Conservation (phyloP, 139 green algal genomes). For the Haematococcus lacustris region DNA sequence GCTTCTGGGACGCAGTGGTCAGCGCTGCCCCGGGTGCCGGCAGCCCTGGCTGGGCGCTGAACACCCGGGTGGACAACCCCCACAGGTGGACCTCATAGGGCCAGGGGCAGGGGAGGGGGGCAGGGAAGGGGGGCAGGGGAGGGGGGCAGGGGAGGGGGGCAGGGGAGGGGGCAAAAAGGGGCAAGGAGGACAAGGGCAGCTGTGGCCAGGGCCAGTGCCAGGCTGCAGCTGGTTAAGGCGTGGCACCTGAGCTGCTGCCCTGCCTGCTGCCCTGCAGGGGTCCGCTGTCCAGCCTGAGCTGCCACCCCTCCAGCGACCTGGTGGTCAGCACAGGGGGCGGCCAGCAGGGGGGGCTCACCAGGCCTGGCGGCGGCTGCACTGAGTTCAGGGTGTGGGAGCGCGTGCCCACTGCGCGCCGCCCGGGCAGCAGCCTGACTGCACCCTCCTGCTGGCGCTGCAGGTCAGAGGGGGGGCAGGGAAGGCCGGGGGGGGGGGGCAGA, state of each 20-base stretch:
- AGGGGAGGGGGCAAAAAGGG: no score
- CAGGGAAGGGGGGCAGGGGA: no score
- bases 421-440: not conserved
- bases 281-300: conserved; percentile 30
- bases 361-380: not conserved
- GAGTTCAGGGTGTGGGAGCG: conserved; percentile 49
- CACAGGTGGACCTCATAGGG: conserved; percentile 21
- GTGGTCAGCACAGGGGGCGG: conserved; percentile 32
- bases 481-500: not conserved
- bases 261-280: conserved; percentile 4
- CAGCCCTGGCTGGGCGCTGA: conserved; percentile 32
- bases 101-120: not conserved
- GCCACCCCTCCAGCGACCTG: conserved; percentile 40
- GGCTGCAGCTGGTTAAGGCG: not conserved
- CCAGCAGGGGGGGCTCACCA: not conserved
- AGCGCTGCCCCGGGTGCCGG: conserved; percentile 1
- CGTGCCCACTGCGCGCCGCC: not conserved
- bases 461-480: not conserved
- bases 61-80: conserved; percentile 46
- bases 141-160: no score
- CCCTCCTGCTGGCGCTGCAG: conserved; percentile 13
- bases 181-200: no score
- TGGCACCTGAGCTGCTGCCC: not conserved
- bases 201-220: not conserved
- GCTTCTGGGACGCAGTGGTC: conserved; percentile 45